Base-by-base conservation (phyloP, 495 filamentous ascomycete species). In the Xylaria castorea region DNA sequence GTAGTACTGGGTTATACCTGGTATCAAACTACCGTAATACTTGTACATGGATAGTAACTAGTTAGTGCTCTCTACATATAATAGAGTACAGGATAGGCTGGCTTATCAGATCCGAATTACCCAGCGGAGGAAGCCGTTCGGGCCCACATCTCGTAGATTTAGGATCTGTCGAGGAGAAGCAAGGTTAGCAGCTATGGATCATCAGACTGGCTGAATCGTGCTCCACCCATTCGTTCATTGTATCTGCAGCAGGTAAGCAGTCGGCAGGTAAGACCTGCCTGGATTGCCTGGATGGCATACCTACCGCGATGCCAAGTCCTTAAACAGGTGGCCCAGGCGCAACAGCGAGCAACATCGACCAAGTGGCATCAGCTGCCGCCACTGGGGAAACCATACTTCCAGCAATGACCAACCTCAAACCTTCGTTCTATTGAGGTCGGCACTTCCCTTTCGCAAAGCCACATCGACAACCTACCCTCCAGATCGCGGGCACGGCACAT, bases 391-490 rank as follows among this genome's bases (percentile, higher is more conserved):
- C 25, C 38, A 42, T 42, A 42, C 38, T 42, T 42, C 12, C 38
- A 42, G 11, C 25, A 11, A 32, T 57, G 8, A n/a, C 58, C 34
- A 62, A 62, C 58, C 34, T 36, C 20, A 44, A 44, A 25, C 38
- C 11, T 46, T 30, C 22, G 25, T 30, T 55, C 25, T 55, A 55
- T 30, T 32, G 25, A 48, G n/a, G 32, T 53, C 64, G 64, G 48
- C 64, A 36, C 46, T 67, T 66, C 62, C 5, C 22, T 14, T 65
- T 66, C 63, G 38, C 63, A 66, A 46, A 66, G 38, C 63, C 63
- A 34, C 63, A 46, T 50, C 63, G 40, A 46, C 42, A 51, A 34
- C 30, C n/a, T n/a, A n/a, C n/a, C 50, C 58, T 40, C 66, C 53
- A 70, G 36, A 46, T 63, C 58, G 50, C n/a, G n/a, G n/a, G n/a